Conservation (phyloP, 495 filamentous ascomycete genomes). For the Xylaria acuta region DNA sequence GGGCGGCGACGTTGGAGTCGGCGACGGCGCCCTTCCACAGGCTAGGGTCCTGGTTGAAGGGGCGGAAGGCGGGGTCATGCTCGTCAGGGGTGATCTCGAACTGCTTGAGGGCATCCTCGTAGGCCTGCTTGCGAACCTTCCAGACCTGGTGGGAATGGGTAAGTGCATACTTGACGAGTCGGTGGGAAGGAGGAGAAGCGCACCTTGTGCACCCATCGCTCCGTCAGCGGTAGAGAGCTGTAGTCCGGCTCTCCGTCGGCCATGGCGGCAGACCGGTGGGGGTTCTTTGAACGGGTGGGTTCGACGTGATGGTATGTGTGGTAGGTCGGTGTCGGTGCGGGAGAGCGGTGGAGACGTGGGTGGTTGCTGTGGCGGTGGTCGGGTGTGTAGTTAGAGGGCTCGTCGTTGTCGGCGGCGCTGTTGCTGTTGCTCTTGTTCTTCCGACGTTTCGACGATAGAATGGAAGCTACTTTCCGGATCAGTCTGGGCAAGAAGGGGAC, state of each 20-base stretch:
- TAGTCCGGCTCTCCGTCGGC: conserved; percentile 82
- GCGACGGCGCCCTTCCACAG: conserved; percentile 92
- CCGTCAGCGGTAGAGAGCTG: conserved; percentile 77
- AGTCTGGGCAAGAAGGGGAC: conserved; percentile 32
- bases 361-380: conserved; percentile 9
- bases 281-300: conserved; percentile 6
- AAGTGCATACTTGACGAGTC: neutral
- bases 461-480: conserved; percentile 35
- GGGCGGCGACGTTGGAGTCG: conserved; percentile 97
- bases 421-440: conserved; percentile 23
- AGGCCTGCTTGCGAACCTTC: conserved; percentile 96
- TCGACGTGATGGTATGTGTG: conserved; percentile 7
- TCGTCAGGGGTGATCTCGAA: conserved; percentile 90
- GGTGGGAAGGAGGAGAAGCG: conserved; percentile 26
- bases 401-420: neutral
- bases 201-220: conserved; percentile 89
- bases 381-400: neutral
- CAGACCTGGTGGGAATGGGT: conserved; percentile 65
- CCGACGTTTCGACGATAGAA: conserved; percentile 27
- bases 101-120: conserved; percentile 86
- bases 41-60: conserved; percentile 82
- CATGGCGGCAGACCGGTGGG: conserved; percentile 51
- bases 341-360: conserved; percentile 11
- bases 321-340: conserved; percentile 12
- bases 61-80: conserved; percentile 80